phyloP scores from a whole-genome alignment of 2,329 filamentous ascomycete genomes.

The Dothideomycetidae sp. region DNA sequence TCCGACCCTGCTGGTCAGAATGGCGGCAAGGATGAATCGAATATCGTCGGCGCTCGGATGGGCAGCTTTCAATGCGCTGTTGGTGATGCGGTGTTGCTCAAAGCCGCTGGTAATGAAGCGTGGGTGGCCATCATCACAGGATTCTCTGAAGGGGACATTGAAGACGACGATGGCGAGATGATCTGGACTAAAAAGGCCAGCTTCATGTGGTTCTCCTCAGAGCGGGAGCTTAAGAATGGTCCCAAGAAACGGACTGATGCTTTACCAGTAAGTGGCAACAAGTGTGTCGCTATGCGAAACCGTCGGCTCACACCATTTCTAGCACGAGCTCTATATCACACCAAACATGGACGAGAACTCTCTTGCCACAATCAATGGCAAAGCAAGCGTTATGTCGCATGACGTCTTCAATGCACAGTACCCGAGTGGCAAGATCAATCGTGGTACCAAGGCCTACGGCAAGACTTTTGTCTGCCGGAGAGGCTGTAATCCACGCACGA shows the following conservation, averaged over 20 bases:
- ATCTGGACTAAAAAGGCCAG: conserved; percentile 54
- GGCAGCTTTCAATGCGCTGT: conserved; percentile 66
- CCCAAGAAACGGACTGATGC: conserved; percentile 71
- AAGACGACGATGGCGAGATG: conserved; percentile 44
- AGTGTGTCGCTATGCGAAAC: conserved; percentile 30
- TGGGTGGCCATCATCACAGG: conserved; percentile 86
- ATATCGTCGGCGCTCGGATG: conserved; percentile 68
- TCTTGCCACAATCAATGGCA: conserved; percentile 78
- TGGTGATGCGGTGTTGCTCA: conserved; percentile 74
- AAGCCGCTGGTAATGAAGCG: conserved; percentile 76
- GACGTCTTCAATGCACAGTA: conserved; percentile 53
- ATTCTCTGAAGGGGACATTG: conserved; percentile 55
- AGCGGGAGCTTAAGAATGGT: conserved; percentile 75
- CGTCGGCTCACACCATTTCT: not conserved
- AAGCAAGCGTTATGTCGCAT: conserved; percentile 64
- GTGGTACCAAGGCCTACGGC: conserved; percentile 57
- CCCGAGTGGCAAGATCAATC: conserved; percentile 61
- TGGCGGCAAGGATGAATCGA: conserved; percentile 5
- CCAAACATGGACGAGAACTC: conserved; percentile 78
- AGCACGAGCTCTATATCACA: conserved; percentile 89
- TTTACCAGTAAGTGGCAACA: conserved; percentile 31
- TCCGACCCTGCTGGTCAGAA: conserved; percentile 16
- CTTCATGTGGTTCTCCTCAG: conserved; percentile 92
- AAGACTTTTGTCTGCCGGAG: conserved; percentile 83
- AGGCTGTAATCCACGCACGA: conserved; percentile 77